phyloP scores from a whole-genome alignment of 208 protist genomes.

The Trichomonas gallinae region DNA sequence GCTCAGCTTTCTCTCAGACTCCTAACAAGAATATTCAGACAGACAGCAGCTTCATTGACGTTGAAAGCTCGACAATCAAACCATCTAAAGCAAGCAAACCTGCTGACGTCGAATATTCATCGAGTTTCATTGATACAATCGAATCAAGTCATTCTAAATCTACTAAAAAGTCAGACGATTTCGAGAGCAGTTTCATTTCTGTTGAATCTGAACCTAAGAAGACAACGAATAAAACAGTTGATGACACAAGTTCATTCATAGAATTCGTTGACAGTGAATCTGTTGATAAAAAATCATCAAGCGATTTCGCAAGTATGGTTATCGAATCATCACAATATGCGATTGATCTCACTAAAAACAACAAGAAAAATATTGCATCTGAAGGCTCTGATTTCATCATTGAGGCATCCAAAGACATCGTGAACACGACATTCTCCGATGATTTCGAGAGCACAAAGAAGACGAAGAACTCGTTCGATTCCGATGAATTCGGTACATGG shows the following conservation, averaged over 20 bases:
- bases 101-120: neutral
- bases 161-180: neutral
- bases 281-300: neutral
- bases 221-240: neutral
- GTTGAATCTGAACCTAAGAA: neutral
- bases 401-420: neutral
- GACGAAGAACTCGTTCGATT: neutral
- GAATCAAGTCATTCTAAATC: neutral
- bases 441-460: neutral
- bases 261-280: neutral
- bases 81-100: neutral
- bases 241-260: neutral
- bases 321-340: neutral
- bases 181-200: neutral
- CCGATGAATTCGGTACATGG: neutral
- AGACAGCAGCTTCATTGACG: neutral
- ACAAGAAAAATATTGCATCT: neutral
- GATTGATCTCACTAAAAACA: neutral
- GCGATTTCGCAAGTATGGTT: neutral
- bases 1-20: neutral
- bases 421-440: neutral
- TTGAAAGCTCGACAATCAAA: neutral
- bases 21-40: neutral
- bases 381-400: neutral
- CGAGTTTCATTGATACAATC: neutral